phyloP scores from a whole-genome alignment of 2,329 filamentous ascomycete species.

The Colletotrichum australisinense region DNA sequence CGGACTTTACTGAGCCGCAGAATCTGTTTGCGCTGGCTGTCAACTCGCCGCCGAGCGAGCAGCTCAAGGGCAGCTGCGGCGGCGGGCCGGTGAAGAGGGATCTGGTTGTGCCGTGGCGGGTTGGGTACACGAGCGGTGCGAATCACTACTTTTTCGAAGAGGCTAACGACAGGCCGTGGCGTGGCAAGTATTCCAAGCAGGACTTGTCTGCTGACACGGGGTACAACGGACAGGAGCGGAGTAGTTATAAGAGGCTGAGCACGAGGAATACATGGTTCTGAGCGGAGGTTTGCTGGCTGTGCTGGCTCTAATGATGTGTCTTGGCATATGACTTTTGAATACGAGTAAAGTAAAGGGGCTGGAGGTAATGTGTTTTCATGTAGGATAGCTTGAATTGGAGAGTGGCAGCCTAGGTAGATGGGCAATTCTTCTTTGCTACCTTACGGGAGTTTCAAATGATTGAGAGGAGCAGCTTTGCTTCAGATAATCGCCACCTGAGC shows the following conservation, averaged over 20 bases:
- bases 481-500: background rate
- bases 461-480: background rate
- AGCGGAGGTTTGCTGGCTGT: constrained; percentile 17
- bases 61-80: constrained; percentile 52
- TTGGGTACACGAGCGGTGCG: constrained; percentile 49
- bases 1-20: constrained; percentile 82
- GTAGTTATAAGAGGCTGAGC: constrained; percentile 42
- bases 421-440: background rate
- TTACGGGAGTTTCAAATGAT: constrained; percentile 13
- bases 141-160: constrained; percentile 59
- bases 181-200: constrained; percentile 40
- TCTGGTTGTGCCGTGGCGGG: constrained; percentile 54
- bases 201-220: constrained; percentile 22
- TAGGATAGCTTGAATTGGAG: background rate
- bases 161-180: constrained; percentile 42
- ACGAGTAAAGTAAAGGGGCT: background rate
- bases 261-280: constrained; percentile 52
- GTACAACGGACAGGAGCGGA: constrained; percentile 31
- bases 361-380: background rate
- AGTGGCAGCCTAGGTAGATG: background rate
- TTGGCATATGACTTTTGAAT: background rate
- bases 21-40: constrained; percentile 80
- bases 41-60: constrained; percentile 60
- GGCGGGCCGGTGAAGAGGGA: constrained; percentile 49
- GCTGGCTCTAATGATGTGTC: background rate